Conservation (phyloP, 2,329 filamentous ascomycete species). For the Teratosphaeria nubilosa region DNA sequence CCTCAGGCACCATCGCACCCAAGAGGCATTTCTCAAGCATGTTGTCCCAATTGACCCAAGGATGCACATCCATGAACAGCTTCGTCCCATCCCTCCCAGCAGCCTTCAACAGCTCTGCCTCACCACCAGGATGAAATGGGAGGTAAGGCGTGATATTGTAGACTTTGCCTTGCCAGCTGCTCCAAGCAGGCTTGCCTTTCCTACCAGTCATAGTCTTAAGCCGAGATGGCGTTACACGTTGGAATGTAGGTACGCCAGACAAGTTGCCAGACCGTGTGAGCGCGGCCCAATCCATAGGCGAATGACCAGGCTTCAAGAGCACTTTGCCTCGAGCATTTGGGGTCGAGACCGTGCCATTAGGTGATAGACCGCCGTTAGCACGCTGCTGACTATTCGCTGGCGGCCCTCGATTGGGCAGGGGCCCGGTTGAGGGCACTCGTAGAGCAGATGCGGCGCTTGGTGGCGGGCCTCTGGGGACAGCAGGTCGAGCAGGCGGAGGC, state of each 20-base stretch:
- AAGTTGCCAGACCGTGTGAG: slow-evolving; percentile 46
- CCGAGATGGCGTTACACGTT: slow-evolving; percentile 73
- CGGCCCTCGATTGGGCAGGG: slow-evolving; percentile 37
- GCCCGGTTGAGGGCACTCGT: slow-evolving; percentile 37
- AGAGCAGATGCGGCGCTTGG: slow-evolving; percentile 27
- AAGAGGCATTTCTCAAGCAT: slow-evolving; percentile 53
- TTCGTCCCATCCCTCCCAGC: slow-evolving; percentile 59
- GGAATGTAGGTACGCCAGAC: slow-evolving; percentile 41
- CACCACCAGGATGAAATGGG: slow-evolving; percentile 82
- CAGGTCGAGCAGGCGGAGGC: slow-evolving; percentile 19
- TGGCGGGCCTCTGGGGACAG: slow-evolving; percentile 6
- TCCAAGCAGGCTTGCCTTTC: slow-evolving; percentile 78
- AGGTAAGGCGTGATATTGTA: slow-evolving; percentile 91
- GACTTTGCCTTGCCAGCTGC: slow-evolving; percentile 75
- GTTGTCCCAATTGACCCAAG: slow-evolving; percentile 61
- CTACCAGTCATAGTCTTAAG: slow-evolving; percentile 71
- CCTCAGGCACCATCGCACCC: slow-evolving; percentile 50
- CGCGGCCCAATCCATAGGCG: slow-evolving; percentile 90
- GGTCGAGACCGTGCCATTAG: slow-evolving; percentile 26
- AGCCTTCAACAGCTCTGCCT: slow-evolving; percentile 69
- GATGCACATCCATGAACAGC: slow-evolving; percentile 54
- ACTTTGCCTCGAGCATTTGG: slow-evolving; percentile 52
- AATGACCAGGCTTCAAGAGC: slow-evolving; percentile 78
- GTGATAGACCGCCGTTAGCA: slow-evolving; percentile 23
- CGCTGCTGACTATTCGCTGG: slow-evolving; percentile 29